These are phyloP conservation scores for Lojkania enalia DNA, from an alignment of 2,329 filamentous ascomycete species.

Conservation along the genomic window DNA sequence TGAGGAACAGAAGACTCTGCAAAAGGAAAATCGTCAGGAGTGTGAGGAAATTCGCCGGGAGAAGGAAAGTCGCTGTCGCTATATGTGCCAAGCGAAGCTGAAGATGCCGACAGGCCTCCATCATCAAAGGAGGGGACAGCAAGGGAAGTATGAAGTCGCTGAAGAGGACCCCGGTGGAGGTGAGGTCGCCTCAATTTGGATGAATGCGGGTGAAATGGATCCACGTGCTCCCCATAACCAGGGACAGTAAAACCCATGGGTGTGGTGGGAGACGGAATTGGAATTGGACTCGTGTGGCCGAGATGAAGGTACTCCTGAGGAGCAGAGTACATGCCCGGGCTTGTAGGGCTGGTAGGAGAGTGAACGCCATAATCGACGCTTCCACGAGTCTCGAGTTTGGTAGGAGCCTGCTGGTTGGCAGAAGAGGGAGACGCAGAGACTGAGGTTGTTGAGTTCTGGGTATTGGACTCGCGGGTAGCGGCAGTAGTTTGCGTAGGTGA, in stretches of 20 bases:
- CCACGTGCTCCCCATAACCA: slow-evolving; percentile 45
- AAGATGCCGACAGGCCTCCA: slow-evolving; percentile 48
- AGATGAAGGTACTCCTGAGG: slow-evolving; percentile 44
- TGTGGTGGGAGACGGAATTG: slow-evolving; percentile 43
- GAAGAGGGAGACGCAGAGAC: slow-evolving; percentile 20
- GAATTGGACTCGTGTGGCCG: slow-evolving; percentile 45
- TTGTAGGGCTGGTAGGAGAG: slow-evolving; percentile 42
- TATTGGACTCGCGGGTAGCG: slow-evolving; percentile 30
- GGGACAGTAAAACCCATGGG: slow-evolving; percentile 45
- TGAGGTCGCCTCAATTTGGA: slow-evolving; percentile 45
- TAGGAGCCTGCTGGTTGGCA: slow-evolving; percentile 28
- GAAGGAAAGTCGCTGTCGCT: slow-evolving; percentile 54
- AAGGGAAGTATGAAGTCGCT: slow-evolving; percentile 49
- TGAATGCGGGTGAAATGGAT: slow-evolving; percentile 37
- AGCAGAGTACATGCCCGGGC: slow-evolving; percentile 37
- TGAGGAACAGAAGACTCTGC: slow-evolving; percentile 45
- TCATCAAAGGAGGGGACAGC: slow-evolving; percentile 45
- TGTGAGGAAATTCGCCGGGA: slow-evolving; percentile 52
- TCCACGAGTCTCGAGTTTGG: slow-evolving; percentile 30
- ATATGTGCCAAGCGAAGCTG: slow-evolving; percentile 52
- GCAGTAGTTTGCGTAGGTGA: slow-evolving; percentile 34
- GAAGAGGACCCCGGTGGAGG: slow-evolving; percentile 45
- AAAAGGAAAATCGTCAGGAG: slow-evolving; percentile 49
- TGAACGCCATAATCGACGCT: slow-evolving; percentile 41
- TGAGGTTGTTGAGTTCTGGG: slow-evolving; percentile 31